Conservation (phyloP, 345 rosid species). For the Isatis tinctoria region DNA sequence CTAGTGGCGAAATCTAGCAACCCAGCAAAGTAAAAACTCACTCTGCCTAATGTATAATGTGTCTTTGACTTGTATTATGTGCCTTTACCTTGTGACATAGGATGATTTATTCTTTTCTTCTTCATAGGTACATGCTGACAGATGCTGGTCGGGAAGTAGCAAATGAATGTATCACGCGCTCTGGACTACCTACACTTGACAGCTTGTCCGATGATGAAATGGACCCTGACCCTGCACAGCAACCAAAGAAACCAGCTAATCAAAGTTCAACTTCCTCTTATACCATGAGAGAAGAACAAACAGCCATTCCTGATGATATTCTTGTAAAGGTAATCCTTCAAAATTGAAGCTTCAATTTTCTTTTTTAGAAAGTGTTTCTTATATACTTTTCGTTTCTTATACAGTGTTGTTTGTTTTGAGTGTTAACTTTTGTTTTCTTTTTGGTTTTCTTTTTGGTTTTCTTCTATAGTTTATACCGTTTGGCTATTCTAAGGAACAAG, state of each 20-base stretch:
- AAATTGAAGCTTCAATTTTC: background rate
- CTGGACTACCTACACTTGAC: constrained; percentile 50
- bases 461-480: constrained; percentile 48
- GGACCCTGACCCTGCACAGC: constrained; percentile 31
- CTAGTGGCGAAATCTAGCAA: constrained; percentile 83
- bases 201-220: constrained; percentile 33
- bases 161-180: constrained; percentile 59
- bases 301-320: constrained; percentile 25
- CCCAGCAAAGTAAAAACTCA: constrained; percentile 75
- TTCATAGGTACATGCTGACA: constrained; percentile 77
- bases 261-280: constrained; percentile 22
- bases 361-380: background rate
- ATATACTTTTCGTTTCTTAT: background rate
- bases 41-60: too few relatives aligned
- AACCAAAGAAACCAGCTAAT: constrained; percentile 21
- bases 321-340: constrained; percentile 23
- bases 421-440: background rate
- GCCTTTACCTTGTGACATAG: background rate
- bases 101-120: background rate
- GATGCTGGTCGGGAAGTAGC: constrained; percentile 74
- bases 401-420: background rate
- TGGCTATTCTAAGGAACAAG: constrained; percentile 66
- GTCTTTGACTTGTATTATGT: background rate
- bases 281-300: constrained; percentile 15
- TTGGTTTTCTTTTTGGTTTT: constrained; percentile 18